phyloP scores from a whole-genome alignment of 495 filamentous ascomycete species.

The Penicillium antarcticum region DNA sequence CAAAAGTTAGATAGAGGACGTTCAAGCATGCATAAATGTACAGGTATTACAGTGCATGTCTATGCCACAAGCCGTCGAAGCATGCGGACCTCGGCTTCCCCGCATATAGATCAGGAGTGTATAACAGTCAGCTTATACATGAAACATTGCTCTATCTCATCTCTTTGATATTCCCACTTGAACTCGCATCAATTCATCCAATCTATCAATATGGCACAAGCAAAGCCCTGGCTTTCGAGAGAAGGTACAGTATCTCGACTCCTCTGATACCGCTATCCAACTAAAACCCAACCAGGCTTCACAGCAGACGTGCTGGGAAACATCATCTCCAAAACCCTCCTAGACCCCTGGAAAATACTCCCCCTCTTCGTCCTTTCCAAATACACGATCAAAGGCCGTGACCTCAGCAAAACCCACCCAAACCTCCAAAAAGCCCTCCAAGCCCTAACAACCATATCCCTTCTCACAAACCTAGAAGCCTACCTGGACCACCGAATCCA shows the following conservation, averaged over 20 bases:
- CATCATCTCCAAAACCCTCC: constrained; percentile 51
- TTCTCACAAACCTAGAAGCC: constrained; percentile 43
- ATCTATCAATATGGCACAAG: constrained; percentile 5
- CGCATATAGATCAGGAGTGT: constrained; percentile 15
- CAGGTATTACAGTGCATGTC: background rate
- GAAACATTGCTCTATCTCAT: background rate
- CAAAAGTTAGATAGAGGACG: background rate
- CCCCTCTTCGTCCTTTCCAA: constrained; percentile 55
- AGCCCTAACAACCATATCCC: constrained; percentile 32
- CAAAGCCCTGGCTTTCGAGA: constrained; percentile 27
- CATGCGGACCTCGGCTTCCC: constrained; percentile 26
- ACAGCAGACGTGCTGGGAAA: constrained; percentile 56
- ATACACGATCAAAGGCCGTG: constrained; percentile 56
- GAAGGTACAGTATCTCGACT: constrained; percentile 22
- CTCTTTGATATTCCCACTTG: background rate
- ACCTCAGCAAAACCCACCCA: constrained; percentile 47
- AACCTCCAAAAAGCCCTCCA: constrained; percentile 23
- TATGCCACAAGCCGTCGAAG: background rate
- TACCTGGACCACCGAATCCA: constrained; percentile 51
- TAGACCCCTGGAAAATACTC: constrained; percentile 57
- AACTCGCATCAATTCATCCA: background rate
- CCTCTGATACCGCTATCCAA: background rate
- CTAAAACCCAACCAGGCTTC: constrained; percentile 45
- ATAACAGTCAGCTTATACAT: background rate
- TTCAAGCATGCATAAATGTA: background rate